Evolutionary conservation across 2,329 filamentous ascomycete genomes (phyloP).

Genomic region (Claviceps fusiformis): DNA sequence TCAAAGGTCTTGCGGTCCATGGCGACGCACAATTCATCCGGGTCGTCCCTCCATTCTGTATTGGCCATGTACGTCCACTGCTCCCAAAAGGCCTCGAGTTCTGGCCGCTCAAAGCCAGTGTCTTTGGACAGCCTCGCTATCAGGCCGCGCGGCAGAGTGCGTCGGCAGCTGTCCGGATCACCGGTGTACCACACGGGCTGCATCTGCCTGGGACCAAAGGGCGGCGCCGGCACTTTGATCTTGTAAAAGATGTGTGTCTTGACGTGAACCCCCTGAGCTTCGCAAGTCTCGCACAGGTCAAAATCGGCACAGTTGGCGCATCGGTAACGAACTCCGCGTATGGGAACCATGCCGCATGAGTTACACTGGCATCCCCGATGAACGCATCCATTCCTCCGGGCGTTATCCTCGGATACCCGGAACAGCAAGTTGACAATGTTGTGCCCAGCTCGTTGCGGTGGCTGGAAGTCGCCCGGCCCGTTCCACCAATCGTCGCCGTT

Average conservation of each 20-base stretch:
- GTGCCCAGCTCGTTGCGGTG: constrained; percentile 47
- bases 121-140: constrained; percentile 56
- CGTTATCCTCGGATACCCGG: constrained; percentile 86
- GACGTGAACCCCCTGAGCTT: constrained; percentile 61
- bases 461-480: constrained; percentile 25
- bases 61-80: constrained; percentile 93
- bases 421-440: constrained; percentile 79
- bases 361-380: constrained; percentile 91
- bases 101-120: constrained; percentile 69
- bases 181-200: constrained; percentile 81
- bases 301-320: constrained; percentile 95
- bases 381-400: constrained; percentile 73
- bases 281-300: constrained; percentile 88
- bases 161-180: constrained; percentile 59
- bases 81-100: constrained; percentile 89
- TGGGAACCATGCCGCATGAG: constrained; percentile 73
- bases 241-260: constrained; percentile 97
- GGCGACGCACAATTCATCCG: constrained; percentile 61
- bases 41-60: constrained; percentile 70
- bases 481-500: constrained; percentile 39
- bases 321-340: constrained; percentile 82
- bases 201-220: constrained; percentile 67
- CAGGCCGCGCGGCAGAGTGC: constrained; percentile 51
- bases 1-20: constrained; percentile 93
- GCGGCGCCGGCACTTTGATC: constrained; percentile 76